Base-by-base conservation (phyloP, 2,329 filamentous ascomycete species). In the Endoconidiophora polonica region DNA sequence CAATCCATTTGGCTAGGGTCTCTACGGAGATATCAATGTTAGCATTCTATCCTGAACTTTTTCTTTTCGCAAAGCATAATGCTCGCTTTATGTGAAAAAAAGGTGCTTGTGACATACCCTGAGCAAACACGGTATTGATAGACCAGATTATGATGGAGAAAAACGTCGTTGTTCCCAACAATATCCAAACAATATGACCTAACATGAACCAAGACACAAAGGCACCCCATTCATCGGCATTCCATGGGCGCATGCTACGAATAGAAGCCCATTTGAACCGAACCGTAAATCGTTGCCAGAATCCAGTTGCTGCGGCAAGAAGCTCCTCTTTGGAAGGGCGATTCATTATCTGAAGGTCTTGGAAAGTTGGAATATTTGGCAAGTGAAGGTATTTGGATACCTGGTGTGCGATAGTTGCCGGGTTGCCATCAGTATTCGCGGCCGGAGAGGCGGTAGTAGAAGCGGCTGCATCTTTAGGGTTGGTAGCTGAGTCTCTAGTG, bases 201-300 rank as follows among this genome's bases (percentile, higher is more conserved):
- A 95, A 73, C 55, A 96, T 74, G 55, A 98, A 83, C 90, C 90
- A 96, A 2, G 91, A 96, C 48, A 73, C 78, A 55, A 98, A 90
- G 3, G 91, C 91, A 43, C 87, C 85, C 71, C 94, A 95, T 66
- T 98, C 91, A 63, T 98, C 91, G 20, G 82, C 76, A 63, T 94
- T 98, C 77, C 91, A 98, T 0, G 91, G 91, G 37, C 91, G 76
- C 63, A 84, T 85, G 62, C 88, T 94, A 60, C 88, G 74, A 58
- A 98, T 98, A 2, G 91, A 93, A 59, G 91, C 81, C 91, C 91
- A 98, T 65, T 98, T 98, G 68, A 96, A 93, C 39, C 87, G 82
- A 22, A 96, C 84, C 60, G 83, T 86, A 42, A 95, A 65, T 45
- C 91, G 77, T 55, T 93, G 82, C 80, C 86, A 91, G 63, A 96